Evolutionary conservation across 345 rosid genomes (phyloP), one percentile per base, ranked within the genome.

Genomic region (Jatropha curcas): DNA sequence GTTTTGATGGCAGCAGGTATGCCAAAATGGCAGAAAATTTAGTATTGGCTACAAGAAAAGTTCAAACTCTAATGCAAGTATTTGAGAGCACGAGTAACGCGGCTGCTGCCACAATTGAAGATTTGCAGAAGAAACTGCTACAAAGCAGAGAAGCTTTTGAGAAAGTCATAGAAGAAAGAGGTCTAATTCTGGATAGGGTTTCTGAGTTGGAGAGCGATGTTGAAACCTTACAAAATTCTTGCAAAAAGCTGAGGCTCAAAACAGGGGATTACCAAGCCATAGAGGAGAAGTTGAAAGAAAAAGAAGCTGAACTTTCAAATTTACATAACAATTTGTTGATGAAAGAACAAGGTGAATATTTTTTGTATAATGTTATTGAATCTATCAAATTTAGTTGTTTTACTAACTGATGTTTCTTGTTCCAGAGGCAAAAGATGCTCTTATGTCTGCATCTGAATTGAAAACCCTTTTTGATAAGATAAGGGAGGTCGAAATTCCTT

Each of bases 231-330:
- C 86, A 88, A 74, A 82, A 75, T 74, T 75, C 83, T 60, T 88
- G 82, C 77, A 59, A 78, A 70, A 86, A 85, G 77, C 78, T 87
- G 79, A 79, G 71, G 82, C 83, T 76, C 45, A 56, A 85, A 79
- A 51, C 86, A 56, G 81, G 78, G 80, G 85, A 82, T 63, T 79
- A 73, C 74, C 80, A 77, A 74, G 86, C 73, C 69, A 71, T 77
- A 62, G 82, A 85, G 75, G 86, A 81, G 72, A 85, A 79, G 65
- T 84, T 94, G 90, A 85, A 87, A 82, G 88, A 84, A 77, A 91
- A 75, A 68, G 91, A 87, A 68, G 82, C 74, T 52, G 94, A 89
- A 75, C 79, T 87, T 69, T 85, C 84, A 19, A 72, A 79, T 65
- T 78, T 81, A 59, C 65, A 67, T 65, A 64, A 73, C 45, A 77